Base-by-base conservation (phyloP, 1,139 yeast species). In the Pichia sp. region DNA sequence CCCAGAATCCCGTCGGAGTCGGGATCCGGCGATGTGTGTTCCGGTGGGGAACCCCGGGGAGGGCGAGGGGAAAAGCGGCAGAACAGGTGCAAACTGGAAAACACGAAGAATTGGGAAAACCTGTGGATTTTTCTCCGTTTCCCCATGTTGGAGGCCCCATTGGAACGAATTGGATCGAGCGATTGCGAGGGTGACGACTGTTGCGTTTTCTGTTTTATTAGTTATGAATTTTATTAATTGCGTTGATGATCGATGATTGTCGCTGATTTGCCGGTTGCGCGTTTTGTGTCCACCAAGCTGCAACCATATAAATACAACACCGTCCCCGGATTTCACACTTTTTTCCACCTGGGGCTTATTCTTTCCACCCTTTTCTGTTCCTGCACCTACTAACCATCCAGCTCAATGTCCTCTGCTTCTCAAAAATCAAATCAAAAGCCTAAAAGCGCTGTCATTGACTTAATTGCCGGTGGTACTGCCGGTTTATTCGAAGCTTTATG, bases 381-480 rank as follows among this genome's bases (percentile, higher is more conserved):
- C 22, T 22, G 2, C 1, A 22, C 25, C 4, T 22, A 22, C 3
- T 4, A 14, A 4, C 42, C 28, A 39, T 18, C 28, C 42, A 25
- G 25, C 28, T 14, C 16, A 45, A 50, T 52, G 52, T 55, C 54
- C 16, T 59, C 65, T 41, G 66, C 67, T 18, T 64, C 67, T 25
- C 63, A 61, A 31, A 56, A 53, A 48, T 54, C 67, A 5, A 64
- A 63, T 53, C 63, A 63, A 50, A 63, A 54, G 51, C 63, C 55
- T 47, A 60, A 67, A 63, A 72, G 72, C 60, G 77, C 84, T 46
- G 81, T 85, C 42, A 80, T 87, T 56, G 96, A 90, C 69, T 79
- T 91, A 64, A 76, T 90, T 52, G 95, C 98, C 46, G 99, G 99
- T 61, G 99, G 99, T 65, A 84, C 95, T 16, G 99, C 99, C 22